A percentile compares a stretch with the other conserved stretches of the same genome.
Evolutionary conservation across 176 grass and related monocot genomes (phyloP).

Genomic region (Sorghum bicolor): DNA sequence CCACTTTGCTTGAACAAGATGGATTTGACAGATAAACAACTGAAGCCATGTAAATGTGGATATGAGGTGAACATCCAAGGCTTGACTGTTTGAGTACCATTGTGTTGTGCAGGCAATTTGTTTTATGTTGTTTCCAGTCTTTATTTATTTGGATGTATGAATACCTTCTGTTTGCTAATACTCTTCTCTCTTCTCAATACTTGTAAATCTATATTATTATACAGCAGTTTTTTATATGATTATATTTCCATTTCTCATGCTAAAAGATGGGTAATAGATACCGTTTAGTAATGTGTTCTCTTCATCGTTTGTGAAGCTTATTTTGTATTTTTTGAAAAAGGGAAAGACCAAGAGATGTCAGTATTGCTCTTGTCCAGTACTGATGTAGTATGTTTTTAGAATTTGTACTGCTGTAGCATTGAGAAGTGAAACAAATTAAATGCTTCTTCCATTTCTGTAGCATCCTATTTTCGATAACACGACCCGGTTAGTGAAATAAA

Average conservation of each 20-base stretch:
- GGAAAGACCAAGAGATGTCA: too few relatives aligned
- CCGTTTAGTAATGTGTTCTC: neutral
- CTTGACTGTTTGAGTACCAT: neutral
- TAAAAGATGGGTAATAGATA: conserved; percentile 15
- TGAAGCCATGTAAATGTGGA: conserved; percentile 76
- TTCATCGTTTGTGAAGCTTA: too few relatives aligned
- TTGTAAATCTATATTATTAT: neutral
- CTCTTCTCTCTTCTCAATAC: neutral
- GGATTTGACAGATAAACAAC: conserved; percentile 66
- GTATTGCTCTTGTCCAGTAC: too few relatives aligned
- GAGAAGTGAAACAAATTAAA: too few relatives aligned
- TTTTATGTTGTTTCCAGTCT: neutral
- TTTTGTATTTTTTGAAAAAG: too few relatives aligned
- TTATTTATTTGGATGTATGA: neutral
- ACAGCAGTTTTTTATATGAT: neutral
- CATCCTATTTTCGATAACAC: neutral
- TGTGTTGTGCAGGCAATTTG: neutral
- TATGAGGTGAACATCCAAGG: conserved; percentile 48
- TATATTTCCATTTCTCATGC: neutral
- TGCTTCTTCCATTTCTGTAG: too few relatives aligned
- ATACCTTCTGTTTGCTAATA: neutral
- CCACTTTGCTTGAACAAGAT: conserved; percentile 52
- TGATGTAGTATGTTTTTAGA: too few relatives aligned
- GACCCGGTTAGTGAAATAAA: neutral
- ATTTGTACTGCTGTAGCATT: neutral